Evolutionary conservation across 768 basidiomycete species (phyloP).

Genomic region (Terana coerulea): DNA sequence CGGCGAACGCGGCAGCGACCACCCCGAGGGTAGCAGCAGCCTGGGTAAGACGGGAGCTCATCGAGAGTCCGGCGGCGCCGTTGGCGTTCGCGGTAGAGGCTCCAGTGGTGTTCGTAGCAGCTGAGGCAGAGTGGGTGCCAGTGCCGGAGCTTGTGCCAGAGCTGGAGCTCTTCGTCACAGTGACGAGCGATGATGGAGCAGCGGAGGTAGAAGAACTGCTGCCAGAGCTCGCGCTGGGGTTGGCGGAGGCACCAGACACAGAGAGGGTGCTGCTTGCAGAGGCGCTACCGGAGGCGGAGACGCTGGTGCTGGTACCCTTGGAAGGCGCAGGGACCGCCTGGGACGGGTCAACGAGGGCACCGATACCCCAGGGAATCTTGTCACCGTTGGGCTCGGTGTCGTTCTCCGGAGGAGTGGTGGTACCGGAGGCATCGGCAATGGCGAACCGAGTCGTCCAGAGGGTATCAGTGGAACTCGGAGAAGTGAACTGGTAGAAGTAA

Average conservation of each 20-base stretch:
- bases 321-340: constrained; percentile 26
- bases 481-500: constrained; percentile 79
- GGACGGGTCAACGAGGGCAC: constrained; percentile 46
- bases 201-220: constrained; percentile 3
- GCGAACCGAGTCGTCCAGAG: constrained; percentile 77
- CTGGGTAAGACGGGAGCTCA: constrained; percentile 15
- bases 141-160: not conserved
- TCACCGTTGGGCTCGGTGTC: constrained; percentile 43
- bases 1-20: constrained; percentile 21
- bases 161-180: constrained; percentile 4
- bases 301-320: constrained; percentile 9
- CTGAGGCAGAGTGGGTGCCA: not conserved
- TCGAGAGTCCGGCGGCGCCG: constrained; percentile 14
- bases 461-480: constrained; percentile 35
- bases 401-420: constrained; percentile 46
- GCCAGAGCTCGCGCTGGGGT: not conserved
- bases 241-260: constrained; percentile 2
- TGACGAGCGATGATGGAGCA: not conserved
- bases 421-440: constrained; percentile 51
- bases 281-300: constrained; percentile 5
- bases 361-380: constrained; percentile 64
- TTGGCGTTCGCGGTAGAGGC: constrained; percentile 7
- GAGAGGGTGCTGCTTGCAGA: constrained; percentile 6
- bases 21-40: constrained; percentile 19
- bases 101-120: constrained; percentile 7